These are phyloP conservation scores for Stromatinia cepivora DNA, from an alignment of 2,329 filamentous ascomycete genomes.

Conservation along the genomic window DNA sequence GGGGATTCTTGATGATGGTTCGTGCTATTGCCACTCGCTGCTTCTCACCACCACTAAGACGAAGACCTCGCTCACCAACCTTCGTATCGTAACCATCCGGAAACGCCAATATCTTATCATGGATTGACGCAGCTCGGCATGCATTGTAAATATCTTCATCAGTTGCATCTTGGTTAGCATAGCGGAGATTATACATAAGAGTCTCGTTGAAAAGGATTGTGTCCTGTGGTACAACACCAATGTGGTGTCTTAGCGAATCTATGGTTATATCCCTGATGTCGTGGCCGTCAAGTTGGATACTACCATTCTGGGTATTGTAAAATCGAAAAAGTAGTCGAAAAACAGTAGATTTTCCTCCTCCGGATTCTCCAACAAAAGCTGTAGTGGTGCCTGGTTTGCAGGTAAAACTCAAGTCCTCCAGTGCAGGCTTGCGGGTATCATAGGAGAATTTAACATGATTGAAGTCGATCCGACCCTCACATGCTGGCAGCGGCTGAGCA, in stretches of 20 bases:
- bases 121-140: constrained; percentile 84
- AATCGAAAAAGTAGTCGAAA: constrained; percentile 96
- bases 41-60: constrained; percentile 87
- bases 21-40: constrained; percentile 91
- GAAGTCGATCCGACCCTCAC: constrained; percentile 81
- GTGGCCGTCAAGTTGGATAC: constrained; percentile 79
- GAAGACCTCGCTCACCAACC: constrained; percentile 84
- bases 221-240: constrained; percentile 96
- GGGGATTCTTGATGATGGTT: constrained; percentile 87
- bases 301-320: constrained; percentile 81
- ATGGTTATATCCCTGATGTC: constrained; percentile 87
- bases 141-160: constrained; percentile 81
- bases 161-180: constrained; percentile 78
- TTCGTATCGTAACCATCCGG: constrained; percentile 87
- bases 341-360: constrained; percentile 94
- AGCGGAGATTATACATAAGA: constrained; percentile 91
- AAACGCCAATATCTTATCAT: constrained; percentile 87
- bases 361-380: constrained; percentile 93
- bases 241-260: constrained; percentile 85
- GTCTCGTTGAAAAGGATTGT: constrained; percentile 94
- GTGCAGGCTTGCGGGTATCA: constrained; percentile 78
- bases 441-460: constrained; percentile 90
- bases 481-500: constrained; percentile 63
- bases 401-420: constrained; percentile 81
- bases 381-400: constrained; percentile 90